A percentile compares a stretch with the other conserved stretches of the same genome.
Conservation (phyloP, 805 yeast genomes). For the Ogataea paradorogensis region DNA sequence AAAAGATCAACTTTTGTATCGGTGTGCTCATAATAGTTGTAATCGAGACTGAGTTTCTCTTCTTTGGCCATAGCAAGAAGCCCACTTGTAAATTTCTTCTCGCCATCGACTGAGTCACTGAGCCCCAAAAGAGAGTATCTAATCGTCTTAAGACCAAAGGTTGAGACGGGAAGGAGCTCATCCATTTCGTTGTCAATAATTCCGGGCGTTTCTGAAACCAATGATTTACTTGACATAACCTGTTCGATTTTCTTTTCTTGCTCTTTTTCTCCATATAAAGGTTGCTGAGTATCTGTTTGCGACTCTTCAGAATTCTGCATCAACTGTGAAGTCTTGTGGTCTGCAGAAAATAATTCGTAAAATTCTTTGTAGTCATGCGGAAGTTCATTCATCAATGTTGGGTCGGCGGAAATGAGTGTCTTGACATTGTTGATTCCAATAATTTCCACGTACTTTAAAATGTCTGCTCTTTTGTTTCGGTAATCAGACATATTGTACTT, state of each 20-base stretch:
- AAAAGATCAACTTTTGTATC: constrained; percentile 49
- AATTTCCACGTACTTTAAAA: constrained; percentile 44
- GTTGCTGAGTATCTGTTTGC: neutral
- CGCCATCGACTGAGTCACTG: constrained; percentile 25
- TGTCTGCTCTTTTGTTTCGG: constrained; percentile 31
- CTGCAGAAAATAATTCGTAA: constrained; percentile 13
- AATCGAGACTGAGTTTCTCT: constrained; percentile 23
- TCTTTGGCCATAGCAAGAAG: constrained; percentile 21
- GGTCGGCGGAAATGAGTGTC: constrained; percentile 33
- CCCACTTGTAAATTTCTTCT: constrained; percentile 22
- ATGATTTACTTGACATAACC: neutral
- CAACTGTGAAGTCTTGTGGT: neutral
- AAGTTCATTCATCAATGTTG: constrained; percentile 23
- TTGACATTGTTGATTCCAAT: constrained; percentile 43
- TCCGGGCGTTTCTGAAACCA: neutral
- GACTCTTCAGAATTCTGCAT: neutral
- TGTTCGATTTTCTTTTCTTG: neutral
- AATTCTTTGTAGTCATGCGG: constrained; percentile 27
- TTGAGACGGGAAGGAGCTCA: constrained; percentile 59
- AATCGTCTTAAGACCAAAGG: constrained; percentile 75
- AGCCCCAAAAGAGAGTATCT: constrained; percentile 68
- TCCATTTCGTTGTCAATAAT: constrained; percentile 52
- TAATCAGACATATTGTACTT: constrained; percentile 15
- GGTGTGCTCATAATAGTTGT: constrained; percentile 8
- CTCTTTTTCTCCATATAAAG: neutral